These are phyloP conservation scores for Phytophthora ramorum DNA, from an alignment of 352 stramenopile species.

Conservation along the genomic window DNA sequence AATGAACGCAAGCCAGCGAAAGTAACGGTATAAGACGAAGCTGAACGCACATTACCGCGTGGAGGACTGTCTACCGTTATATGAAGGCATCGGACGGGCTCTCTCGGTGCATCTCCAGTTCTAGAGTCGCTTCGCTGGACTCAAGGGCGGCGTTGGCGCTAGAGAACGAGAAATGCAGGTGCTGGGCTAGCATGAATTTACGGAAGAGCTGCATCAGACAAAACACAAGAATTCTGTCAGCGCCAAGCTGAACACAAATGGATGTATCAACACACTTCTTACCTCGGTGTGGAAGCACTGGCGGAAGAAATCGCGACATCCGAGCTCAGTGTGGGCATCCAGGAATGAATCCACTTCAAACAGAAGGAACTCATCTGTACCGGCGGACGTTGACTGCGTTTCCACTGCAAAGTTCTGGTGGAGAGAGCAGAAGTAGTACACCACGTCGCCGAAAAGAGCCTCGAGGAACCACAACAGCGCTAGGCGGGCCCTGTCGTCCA, in stretches of 20 bases:
- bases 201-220: conserved; percentile 55
- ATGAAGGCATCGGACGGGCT: conserved; percentile 25
- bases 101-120: conserved; percentile 11
- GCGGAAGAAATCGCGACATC: conserved; percentile 82
- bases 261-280: conserved; percentile 1
- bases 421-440: conserved; percentile 71
- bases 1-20: conserved; percentile 26
- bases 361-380: conserved; percentile 46
- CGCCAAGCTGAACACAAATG: neutral
- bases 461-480: conserved; percentile 67
- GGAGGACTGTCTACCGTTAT: conserved; percentile 4
- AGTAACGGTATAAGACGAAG: conserved; percentile 18
- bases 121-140: conserved; percentile 5
- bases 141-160: conserved; percentile 2
- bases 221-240: neutral
- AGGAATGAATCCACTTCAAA: conserved; percentile 74
- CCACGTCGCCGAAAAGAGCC: conserved; percentile 65
- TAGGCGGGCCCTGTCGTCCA: conserved; percentile 43
- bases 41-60: conserved; percentile 1
- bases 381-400: neutral
- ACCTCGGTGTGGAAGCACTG: conserved; percentile 81
- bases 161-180: conserved; percentile 47
- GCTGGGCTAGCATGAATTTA: conserved; percentile 56
- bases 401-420: conserved; percentile 44
- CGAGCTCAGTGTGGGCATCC: conserved; percentile 68